A percentile compares a stretch with the other conserved stretches of the same genome.
Evolutionary conservation across 345 rosid species (phyloP).

Genomic region (Brassica rapa): DNA sequence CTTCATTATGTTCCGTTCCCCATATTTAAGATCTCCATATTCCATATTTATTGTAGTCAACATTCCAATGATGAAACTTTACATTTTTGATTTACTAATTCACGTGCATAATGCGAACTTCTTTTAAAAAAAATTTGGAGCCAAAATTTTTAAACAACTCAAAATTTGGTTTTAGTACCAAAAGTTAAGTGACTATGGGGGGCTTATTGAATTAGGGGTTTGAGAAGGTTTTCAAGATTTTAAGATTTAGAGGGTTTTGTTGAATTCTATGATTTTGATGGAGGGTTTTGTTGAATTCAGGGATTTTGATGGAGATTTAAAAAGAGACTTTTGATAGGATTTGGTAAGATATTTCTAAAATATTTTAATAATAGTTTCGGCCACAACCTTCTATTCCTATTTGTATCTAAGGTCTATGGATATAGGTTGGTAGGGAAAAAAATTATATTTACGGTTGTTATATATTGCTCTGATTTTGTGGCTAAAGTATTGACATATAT

Average conservation of each 20-base stretch:
- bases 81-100: neutral
- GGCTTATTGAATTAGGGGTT: no score
- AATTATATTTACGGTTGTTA: no score
- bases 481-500: constrained; percentile 8
- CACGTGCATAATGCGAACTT: neutral
- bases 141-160: neutral
- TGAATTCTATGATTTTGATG: no score
- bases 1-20: neutral
- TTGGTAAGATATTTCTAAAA: no score
- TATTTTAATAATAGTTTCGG: no score
- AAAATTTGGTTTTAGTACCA: no score
- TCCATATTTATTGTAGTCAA: neutral
- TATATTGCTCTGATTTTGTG: neutral
- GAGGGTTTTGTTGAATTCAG: no score
- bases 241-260: no score
- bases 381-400: no score
- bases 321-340: no score
- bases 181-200: neutral
- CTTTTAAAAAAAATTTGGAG: neutral
- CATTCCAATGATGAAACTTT: neutral
- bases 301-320: no score
- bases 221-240: no score
- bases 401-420: neutral
- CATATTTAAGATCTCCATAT: neutral
- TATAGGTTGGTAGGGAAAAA: neutral